phyloP scores from a whole-genome alignment of 441 rosid species.

The Populus hybrid region DNA sequence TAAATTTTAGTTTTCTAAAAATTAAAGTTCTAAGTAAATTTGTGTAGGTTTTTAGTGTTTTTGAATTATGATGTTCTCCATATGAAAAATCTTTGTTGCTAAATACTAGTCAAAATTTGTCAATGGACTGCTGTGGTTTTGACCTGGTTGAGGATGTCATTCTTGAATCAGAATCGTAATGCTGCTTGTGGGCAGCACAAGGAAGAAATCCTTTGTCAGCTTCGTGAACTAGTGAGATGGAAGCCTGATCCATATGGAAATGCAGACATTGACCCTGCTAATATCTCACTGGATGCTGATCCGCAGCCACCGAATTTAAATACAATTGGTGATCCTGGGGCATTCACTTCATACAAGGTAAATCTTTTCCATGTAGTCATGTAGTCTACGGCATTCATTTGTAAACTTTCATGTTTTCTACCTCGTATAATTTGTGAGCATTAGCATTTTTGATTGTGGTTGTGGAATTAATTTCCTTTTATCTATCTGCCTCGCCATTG shows the following conservation, averaged over 20 bases:
- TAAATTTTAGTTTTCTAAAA: neutral
- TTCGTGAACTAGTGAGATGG: slow-evolving; percentile 43
- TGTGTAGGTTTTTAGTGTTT: neutral
- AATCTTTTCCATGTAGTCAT: neutral
- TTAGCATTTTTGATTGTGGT: neutral
- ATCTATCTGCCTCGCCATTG: neutral
- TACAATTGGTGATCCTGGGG: neutral
- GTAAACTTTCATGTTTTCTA: neutral
- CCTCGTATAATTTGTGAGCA: neutral
- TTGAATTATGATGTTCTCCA: too few relatives aligned
- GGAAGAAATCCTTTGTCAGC: slow-evolving; percentile 64
- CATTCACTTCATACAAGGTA: neutral
- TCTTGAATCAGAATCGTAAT: slow-evolving; percentile 60
- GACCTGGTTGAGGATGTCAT: slow-evolving; percentile 18
- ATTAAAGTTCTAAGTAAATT: too few relatives aligned
- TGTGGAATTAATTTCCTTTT: neutral
- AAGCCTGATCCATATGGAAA: slow-evolving; percentile 40
- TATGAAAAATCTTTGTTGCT: too few relatives aligned
- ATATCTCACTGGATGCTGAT: neutral
- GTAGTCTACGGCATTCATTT: neutral
- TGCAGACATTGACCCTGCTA: slow-evolving; percentile 25
- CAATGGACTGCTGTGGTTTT: slow-evolving; percentile 11
- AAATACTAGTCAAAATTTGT: neutral
- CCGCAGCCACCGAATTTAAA: neutral
- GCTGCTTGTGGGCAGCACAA: slow-evolving; percentile 65